A percentile compares a stretch with the other conserved stretches of the same genome.
Evolutionary conservation across 192 early-diverging fungal species (phyloP).

Genomic region (Piromyces sp.): DNA sequence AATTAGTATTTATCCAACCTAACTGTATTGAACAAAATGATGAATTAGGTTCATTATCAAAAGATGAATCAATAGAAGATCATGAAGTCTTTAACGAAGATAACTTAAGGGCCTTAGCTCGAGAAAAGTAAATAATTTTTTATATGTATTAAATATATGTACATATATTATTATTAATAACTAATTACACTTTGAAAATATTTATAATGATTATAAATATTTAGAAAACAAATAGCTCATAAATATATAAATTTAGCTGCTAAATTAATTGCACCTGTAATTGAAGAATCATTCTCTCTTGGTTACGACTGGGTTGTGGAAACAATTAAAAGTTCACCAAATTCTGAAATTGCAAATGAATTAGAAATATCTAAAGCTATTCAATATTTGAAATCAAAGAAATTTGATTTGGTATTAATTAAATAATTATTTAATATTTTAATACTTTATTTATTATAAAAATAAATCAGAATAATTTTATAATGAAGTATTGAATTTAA

Average conservation of each 20-base stretch:
- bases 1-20: conserved; percentile 21
- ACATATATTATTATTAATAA: too few relatives aligned
- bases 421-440: background rate
- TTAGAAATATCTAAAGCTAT: conserved; percentile 42
- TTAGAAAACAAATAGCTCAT: conserved; percentile 12
- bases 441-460: background rate
- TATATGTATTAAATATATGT: too few relatives aligned
- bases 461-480: too few relatives aligned
- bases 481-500: too few relatives aligned
- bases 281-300: conserved; percentile 15
- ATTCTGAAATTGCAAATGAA: conserved; percentile 28
- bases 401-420: conserved; percentile 7
- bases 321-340: conserved; percentile 23
- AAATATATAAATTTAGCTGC: conserved; percentile 29
- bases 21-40: conserved; percentile 24
- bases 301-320: conserved; percentile 39
- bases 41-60: conserved; percentile 9
- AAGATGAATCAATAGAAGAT: conserved; percentile 31
- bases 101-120: conserved; percentile 21
- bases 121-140: too few relatives aligned
- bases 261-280: conserved; percentile 29
- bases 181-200: too few relatives aligned
- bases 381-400: conserved; percentile 30
- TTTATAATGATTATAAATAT: too few relatives aligned
- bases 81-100: conserved; percentile 42